phyloP scores from a whole-genome alignment of 1,284 basidiomycete genomes.

The Meripilus lineatus region DNA sequence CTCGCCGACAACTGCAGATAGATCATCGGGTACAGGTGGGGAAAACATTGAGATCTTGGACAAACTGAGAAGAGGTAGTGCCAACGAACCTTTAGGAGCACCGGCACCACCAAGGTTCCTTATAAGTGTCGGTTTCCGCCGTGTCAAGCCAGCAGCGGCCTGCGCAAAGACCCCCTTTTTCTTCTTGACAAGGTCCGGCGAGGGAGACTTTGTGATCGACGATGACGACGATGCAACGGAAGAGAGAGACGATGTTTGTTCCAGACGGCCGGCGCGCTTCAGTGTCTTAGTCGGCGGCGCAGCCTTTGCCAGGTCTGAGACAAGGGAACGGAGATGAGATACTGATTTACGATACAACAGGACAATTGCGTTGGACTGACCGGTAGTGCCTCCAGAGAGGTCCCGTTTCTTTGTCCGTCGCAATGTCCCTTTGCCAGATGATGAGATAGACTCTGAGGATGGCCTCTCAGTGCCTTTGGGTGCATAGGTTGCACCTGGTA shows the following conservation, averaged over 20 bases:
- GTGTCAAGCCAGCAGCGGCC: conserved; percentile 42
- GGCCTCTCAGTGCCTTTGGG: conserved; percentile 25
- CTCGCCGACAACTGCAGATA: conserved; percentile 79
- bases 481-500: conserved; percentile 47
- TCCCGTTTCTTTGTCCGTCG: conserved; percentile 34
- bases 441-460: neutral
- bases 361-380: too few relatives aligned
- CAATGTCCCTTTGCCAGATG: conserved; percentile 44
- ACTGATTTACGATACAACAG: too few relatives aligned
- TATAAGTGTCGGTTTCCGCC: conserved; percentile 80
- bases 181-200: conserved; percentile 42
- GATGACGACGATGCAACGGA: too few relatives aligned
- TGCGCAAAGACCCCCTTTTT: conserved; percentile 47
- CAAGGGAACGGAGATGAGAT: conserved; percentile 4
- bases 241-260: too few relatives aligned
- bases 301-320: conserved; percentile 20
- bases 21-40: too few relatives aligned
- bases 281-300: conserved; percentile 33
- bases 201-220: conserved; percentile 19
- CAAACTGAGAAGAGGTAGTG: neutral
- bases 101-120: conserved; percentile 73
- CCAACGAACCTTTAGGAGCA: conserved; percentile 69
- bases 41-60: conserved; percentile 13
- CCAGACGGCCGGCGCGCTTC: conserved; percentile 36
- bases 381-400: conserved; percentile 28